Evolutionary conservation across 345 rosid genomes (phyloP).

Genomic region (Alliaria petiolata): DNA sequence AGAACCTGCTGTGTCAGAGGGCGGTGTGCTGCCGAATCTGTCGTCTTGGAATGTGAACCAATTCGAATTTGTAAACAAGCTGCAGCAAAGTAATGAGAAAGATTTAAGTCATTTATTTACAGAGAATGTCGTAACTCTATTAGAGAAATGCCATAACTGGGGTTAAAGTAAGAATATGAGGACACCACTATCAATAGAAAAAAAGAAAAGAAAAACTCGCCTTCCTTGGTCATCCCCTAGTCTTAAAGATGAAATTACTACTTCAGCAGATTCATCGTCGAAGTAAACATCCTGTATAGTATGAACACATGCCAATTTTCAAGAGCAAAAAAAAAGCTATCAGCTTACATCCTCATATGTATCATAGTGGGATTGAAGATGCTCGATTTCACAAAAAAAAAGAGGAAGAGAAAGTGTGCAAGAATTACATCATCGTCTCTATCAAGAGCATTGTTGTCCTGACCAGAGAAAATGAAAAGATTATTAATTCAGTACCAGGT

Average conservation of each 20-base stretch:
- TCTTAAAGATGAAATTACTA: constrained; percentile 92
- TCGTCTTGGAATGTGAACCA: constrained; percentile 99
- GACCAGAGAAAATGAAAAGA: constrained; percentile 25
- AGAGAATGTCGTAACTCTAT: neutral
- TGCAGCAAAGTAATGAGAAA: constrained; percentile 31
- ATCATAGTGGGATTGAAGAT: neutral
- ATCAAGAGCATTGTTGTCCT: constrained; percentile 75
- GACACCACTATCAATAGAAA: neutral
- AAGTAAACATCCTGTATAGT: constrained; percentile 86
- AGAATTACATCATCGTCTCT: constrained; percentile 82
- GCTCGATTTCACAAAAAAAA: neutral
- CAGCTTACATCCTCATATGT: neutral
- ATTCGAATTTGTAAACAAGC: constrained; percentile 88
- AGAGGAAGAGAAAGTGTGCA: neutral
- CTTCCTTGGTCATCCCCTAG: constrained; percentile 98
- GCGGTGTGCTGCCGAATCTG: constrained; percentile 50
- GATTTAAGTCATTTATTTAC: neutral
- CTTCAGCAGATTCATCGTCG: constrained; percentile 98
- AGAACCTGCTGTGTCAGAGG: constrained; percentile 46
- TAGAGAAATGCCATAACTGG: neutral
- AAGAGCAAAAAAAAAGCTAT: neutral
- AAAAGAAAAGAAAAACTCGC: constrained; percentile 36
- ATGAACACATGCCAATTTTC: constrained; percentile 5
- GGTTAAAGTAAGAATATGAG: neutral
- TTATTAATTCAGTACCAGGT: neutral